Evolutionary conservation across 345 rosid species (phyloP), one percentile per base, ranked within the genome.

Genomic region (Populus nigra): DNA sequence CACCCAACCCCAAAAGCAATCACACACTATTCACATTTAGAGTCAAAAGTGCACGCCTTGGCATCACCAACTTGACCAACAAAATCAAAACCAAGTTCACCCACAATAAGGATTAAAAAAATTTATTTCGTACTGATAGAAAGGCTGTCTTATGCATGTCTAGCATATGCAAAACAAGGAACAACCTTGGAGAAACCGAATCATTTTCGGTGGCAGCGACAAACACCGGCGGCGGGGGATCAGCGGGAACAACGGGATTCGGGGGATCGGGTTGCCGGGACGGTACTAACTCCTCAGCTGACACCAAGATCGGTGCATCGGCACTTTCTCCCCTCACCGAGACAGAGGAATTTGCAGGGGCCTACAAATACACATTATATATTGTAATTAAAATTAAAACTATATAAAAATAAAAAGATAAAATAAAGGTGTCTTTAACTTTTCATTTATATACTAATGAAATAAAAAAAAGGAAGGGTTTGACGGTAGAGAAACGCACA

Each of bases 121-220:
- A 45, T 7, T 43, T 12, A 43, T 2, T 11, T 43, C 3, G 7
- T 6, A 36, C 16, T 4, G 25, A 29, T 20, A 67, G 16, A 10
- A 55, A 38, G 36, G 31, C 57, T 17, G 53, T 17, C 5, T 41
- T 13, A 23, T 23, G 65, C 29, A 27, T 53, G 20, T 27, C 8
- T 29, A 31, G 65, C 4, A 47, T 47, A 29, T 62, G 62, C 33
- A n/a, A 71, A 77, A 29, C 15, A 53, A 50, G 45, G n/a, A 4
- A 73, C 31, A 68, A 84, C 86, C 88, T 83, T 5, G 82, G 81
- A 47, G 87, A 82, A 71, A 77, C 76, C 22, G 83, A 78, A 33
- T 70, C 84, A 2, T 70, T 73, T 18, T 79, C 80, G 12, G 75
- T 67, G 43, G 80, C 80, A 6, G 31, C 80, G 0, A 65, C 67